Conservation (phyloP, 2,329 filamentous ascomycete genomes). For the Colletotrichum somersetense region DNA sequence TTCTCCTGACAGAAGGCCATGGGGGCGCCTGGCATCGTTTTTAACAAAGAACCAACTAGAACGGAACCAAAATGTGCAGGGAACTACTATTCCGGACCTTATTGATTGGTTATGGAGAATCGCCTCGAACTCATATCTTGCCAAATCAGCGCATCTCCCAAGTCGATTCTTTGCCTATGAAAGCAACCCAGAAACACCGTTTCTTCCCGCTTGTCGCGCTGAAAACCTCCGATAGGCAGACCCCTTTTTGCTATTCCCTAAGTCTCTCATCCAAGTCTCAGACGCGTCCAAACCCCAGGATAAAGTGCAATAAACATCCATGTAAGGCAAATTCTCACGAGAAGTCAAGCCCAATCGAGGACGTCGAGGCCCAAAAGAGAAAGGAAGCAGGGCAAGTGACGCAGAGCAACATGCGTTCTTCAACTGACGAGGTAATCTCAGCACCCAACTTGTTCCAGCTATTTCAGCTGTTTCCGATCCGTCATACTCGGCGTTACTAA, state of each 20-base stretch:
- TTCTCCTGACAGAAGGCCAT: background rate
- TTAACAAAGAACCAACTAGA: slow-evolving; percentile 22
- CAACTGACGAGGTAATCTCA: slow-evolving; percentile 3
- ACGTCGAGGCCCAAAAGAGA: slow-evolving; percentile 4
- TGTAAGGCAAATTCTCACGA: slow-evolving; percentile 14
- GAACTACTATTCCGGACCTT: slow-evolving; percentile 22
- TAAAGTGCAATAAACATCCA: slow-evolving; percentile 20
- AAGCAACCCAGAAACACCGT: slow-evolving; percentile 23
- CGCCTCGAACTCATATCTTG: slow-evolving; percentile 27
- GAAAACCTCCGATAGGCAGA: slow-evolving; percentile 22
- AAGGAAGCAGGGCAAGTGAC: background rate
- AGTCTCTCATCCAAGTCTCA: background rate
- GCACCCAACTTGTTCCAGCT: background rate
- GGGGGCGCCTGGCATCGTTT: background rate
- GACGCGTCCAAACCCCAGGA: slow-evolving; percentile 17
- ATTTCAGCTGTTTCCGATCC: slow-evolving; percentile 1
- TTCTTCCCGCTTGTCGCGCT: slow-evolving; percentile 1
- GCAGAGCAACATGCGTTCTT: slow-evolving; percentile 10
- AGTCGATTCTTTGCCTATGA: slow-evolving; percentile 17
- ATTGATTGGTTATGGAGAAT: slow-evolving; percentile 18
- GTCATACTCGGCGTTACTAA: slow-evolving; percentile 6
- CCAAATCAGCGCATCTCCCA: slow-evolving; percentile 6
- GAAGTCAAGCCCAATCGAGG: background rate
- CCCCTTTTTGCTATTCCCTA: background rate
- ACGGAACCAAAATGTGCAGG: background rate